A percentile compares a stretch with the other conserved stretches of the same genome.
Evolutionary conservation across 495 filamentous ascomycete species (phyloP).

Genomic region (Thermothielavioides terrestris): DNA sequence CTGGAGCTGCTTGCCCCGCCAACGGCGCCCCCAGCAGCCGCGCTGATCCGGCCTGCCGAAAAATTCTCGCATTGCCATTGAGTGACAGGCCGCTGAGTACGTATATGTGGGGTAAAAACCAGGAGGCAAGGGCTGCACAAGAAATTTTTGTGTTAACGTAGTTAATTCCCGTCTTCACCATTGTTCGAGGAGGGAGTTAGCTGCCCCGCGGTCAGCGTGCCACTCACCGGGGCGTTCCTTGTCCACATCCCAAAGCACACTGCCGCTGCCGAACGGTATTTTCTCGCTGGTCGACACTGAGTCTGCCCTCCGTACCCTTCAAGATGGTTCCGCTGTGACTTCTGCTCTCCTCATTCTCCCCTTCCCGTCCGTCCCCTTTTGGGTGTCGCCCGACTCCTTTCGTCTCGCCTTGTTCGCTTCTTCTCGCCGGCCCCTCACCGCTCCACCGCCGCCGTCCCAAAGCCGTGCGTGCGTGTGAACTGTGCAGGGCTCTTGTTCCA

Average conservation of each 20-base stretch:
- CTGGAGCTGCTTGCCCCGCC: conserved; percentile 1
- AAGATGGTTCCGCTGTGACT: conserved; percentile 23
- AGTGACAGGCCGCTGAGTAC: conserved; percentile 8
- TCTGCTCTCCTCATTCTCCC: not conserved
- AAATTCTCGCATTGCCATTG: conserved; percentile 23
- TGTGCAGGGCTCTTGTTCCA: too few relatives aligned
- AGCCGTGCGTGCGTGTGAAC: not conserved
- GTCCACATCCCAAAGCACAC: conserved; percentile 5
- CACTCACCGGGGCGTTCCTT: conserved; percentile 1
- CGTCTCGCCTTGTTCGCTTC: not conserved
- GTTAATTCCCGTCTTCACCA: too few relatives aligned
- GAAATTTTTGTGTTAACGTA: too few relatives aligned
- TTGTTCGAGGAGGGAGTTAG: conserved; percentile 13
- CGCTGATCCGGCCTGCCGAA: conserved; percentile 13
- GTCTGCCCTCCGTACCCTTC: not conserved
- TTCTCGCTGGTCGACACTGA: conserved; percentile 2
- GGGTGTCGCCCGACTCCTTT: not conserved
- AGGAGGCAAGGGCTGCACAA: conserved; percentile 8
- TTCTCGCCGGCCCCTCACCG: conserved; percentile 6
- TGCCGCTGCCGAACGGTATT: conserved; percentile 8
- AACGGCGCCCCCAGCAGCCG: not conserved
- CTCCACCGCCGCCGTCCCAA: not conserved
- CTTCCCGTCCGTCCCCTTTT: not conserved
- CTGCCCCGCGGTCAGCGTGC: conserved; percentile 19
- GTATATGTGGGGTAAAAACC: conserved; percentile 11